These are phyloP conservation scores for Cotoneaster glaucophyllus DNA, from an alignment of 306 rosid genomes.

Conservation along the genomic window DNA sequence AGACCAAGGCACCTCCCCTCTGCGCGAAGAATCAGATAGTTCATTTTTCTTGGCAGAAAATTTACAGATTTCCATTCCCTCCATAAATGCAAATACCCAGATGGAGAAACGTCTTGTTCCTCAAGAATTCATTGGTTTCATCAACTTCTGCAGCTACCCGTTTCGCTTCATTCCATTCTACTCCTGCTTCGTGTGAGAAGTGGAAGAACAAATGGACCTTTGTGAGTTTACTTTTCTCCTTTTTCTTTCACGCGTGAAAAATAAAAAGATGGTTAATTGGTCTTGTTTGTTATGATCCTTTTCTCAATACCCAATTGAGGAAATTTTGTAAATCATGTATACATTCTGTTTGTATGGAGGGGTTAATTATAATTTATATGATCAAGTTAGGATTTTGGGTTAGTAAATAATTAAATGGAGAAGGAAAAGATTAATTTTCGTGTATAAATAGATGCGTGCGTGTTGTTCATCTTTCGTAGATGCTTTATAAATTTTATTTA, in stretches of 20 bases:
- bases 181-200: conserved; percentile 43
- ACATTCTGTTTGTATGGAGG: not conserved
- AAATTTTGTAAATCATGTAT: not conserved
- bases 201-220: conserved; percentile 43
- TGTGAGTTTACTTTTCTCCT: conserved; percentile 31
- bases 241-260: not conserved
- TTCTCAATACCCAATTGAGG: not conserved
- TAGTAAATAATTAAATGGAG: too few relatives aligned
- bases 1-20: not conserved
- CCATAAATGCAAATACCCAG: conserved; percentile 44
- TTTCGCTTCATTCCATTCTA: conserved; percentile 53
- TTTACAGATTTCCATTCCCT: not conserved
- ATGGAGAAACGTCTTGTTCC: conserved; percentile 41
- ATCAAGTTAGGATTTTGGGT: too few relatives aligned
- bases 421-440: too few relatives aligned
- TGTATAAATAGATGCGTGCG: too few relatives aligned
- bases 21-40: not conserved
- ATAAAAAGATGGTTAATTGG: not conserved
- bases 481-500: too few relatives aligned
- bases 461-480: too few relatives aligned
- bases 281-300: not conserved
- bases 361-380: not conserved
- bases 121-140: conserved; percentile 34
- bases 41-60: not conserved
- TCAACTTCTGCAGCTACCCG: conserved; percentile 13